Conservation (phyloP, 2,329 filamentous ascomycete species). For the Aspergillus sergii region DNA sequence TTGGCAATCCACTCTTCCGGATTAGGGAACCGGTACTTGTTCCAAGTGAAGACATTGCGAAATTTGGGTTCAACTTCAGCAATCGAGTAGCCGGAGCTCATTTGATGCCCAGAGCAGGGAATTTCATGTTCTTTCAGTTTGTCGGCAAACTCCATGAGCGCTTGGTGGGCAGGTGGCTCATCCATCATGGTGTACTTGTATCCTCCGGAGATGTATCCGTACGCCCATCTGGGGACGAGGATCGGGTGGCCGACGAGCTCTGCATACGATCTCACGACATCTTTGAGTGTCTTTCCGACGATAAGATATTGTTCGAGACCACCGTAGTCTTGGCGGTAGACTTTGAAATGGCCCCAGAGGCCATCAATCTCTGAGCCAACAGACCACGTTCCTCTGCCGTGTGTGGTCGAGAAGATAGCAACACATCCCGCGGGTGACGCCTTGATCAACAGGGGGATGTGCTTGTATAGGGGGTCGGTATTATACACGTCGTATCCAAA, state of each 20-base stretch:
- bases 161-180: slow-evolving; percentile 57
- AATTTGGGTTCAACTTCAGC: slow-evolving; percentile 69
- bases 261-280: slow-evolving; percentile 68
- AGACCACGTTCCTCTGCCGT: slow-evolving; percentile 65
- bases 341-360: slow-evolving; percentile 74
- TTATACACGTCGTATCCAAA: slow-evolving; percentile 73
- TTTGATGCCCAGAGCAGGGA: slow-evolving; percentile 71
- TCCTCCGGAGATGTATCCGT: slow-evolving; percentile 72
- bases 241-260: slow-evolving; percentile 69
- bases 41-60: slow-evolving; percentile 73
- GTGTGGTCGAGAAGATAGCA: slow-evolving; percentile 68
- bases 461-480: slow-evolving; percentile 74
- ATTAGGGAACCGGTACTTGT: slow-evolving; percentile 68
- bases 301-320: slow-evolving; percentile 73
- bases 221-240: slow-evolving; percentile 70
- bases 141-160: slow-evolving; percentile 61
- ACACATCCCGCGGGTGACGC: slow-evolving; percentile 66
- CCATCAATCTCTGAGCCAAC: slow-evolving; percentile 75
- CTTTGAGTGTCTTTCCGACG: slow-evolving; percentile 65
- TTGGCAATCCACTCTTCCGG: slow-evolving; percentile 65
- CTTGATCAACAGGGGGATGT: slow-evolving; percentile 73
- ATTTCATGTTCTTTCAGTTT: slow-evolving; percentile 67
- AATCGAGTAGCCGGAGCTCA: slow-evolving; percentile 73
- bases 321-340: slow-evolving; percentile 71
- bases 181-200: slow-evolving; percentile 63